Conservation (phyloP, 2,329 filamentous ascomycete species). For the Phialocephala sp. region DNA sequence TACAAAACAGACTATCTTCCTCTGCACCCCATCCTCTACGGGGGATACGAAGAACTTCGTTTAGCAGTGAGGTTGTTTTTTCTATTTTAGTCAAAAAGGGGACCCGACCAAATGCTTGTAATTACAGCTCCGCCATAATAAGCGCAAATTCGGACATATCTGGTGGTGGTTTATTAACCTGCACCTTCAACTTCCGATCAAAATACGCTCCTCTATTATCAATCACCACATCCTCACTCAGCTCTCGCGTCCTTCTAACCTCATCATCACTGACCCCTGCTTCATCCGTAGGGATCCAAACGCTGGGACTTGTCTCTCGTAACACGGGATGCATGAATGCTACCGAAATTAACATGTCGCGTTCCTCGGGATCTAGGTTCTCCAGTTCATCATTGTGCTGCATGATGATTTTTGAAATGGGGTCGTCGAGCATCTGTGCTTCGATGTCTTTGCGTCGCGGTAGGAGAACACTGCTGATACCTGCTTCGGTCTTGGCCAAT, state of each 20-base stretch:
- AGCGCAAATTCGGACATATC: conserved; percentile 42
- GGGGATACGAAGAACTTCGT: too few species aligned
- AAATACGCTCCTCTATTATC: conserved; percentile 89
- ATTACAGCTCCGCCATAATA: conserved; percentile 38
- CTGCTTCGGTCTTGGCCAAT: conserved; percentile 19
- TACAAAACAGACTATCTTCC: too few species aligned
- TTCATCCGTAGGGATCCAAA: conserved; percentile 92
- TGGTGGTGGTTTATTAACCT: conserved; percentile 41
- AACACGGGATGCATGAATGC: conserved; percentile 90
- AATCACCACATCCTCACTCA: conserved; percentile 71
- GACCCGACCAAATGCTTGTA: neutral
- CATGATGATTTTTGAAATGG: conserved; percentile 35
- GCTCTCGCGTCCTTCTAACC: conserved; percentile 74
- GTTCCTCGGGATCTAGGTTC: conserved; percentile 88
- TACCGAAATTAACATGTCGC: conserved; percentile 80
- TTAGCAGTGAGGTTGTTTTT: too few species aligned
- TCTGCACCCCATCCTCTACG: too few species aligned
- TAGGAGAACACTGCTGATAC: conserved; percentile 21
- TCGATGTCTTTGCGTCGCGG: conserved; percentile 65
- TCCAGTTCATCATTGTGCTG: conserved; percentile 80
- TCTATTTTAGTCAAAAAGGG: too few species aligned
- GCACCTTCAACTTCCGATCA: conserved; percentile 68
- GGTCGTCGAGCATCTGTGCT: conserved; percentile 63
- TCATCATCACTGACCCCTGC: conserved; percentile 90
- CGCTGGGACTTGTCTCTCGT: conserved; percentile 78